Evolutionary conservation across 1,284 basidiomycete species (phyloP), one percentile per base, ranked within the genome.

Genomic region (Ceratorhiza oryzae-sativae): DNA sequence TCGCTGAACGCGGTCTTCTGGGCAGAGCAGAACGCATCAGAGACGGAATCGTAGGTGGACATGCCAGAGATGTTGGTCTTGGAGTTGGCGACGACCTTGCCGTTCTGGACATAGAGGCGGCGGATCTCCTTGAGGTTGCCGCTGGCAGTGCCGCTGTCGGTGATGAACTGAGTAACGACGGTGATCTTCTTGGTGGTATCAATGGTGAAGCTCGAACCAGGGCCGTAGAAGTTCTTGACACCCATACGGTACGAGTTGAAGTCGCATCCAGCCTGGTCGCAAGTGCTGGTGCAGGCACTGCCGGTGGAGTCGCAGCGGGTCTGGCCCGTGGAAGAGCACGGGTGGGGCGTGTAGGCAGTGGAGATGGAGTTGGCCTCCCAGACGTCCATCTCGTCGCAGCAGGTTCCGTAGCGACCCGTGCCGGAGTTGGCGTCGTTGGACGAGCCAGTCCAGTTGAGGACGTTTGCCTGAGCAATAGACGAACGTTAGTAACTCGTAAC

Each of bases 161-260:
- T 85, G 76, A 85, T 74, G 82, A 86, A 86, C 77, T 86, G 85
- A 65, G 86, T 87, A 72, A 86, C 84, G 76, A 86, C 83, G 61
- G 86, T 86, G 80, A 86, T 79, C 75, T 80, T 81, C 76, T 80
- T 76, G 76, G 71, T 82, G 76, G 84, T 86, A 79, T 86, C 82
- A 77, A 86, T 81, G 71, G 81, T 83, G 34, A 67, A 32, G 23
- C 63, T 49, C 75, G 77, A 73, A 77, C 83, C 83, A 23, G 77
- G 73, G 25, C 85, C 85, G 78, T 82, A 82, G 83, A 86, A 86
- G 68, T 77, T 78, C 59, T 78, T 79, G 80, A 83, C 78, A 51
- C 86, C 86, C 82, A 84, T 82, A 74, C 85, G 84, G 80, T 77
- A 86, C 55, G 84, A 83, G 82, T 86, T 86, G 82, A 85, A 86